These are phyloP conservation scores for Diaporthe sp. DNA, from an alignment of 2,329 filamentous ascomycete genomes.

Conservation along the genomic window DNA sequence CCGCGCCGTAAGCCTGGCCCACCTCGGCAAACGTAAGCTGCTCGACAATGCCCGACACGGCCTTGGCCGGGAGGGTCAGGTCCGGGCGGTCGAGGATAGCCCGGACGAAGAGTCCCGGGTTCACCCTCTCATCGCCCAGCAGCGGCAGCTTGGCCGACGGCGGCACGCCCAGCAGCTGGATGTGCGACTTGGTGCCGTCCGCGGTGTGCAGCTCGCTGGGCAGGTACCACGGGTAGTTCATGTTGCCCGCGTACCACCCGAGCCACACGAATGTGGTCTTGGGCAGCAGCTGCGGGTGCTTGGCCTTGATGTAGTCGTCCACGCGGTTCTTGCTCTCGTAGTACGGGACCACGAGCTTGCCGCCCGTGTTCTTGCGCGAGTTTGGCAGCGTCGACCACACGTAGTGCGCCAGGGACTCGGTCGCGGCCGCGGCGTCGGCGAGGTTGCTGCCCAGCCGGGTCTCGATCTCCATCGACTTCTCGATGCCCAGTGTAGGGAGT, in stretches of 20 bases:
- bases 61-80: constrained; percentile 13
- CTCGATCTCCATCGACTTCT: constrained; percentile 55
- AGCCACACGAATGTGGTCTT: constrained; percentile 59
- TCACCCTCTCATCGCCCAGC: neutral
- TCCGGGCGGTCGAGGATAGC: constrained; percentile 15
- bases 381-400: constrained; percentile 62
- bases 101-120: constrained; percentile 9
- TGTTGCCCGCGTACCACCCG: constrained; percentile 54
- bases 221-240: constrained; percentile 37
- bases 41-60: constrained; percentile 1
- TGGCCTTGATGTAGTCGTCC: constrained; percentile 56
- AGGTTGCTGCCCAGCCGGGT: constrained; percentile 57
- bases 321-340: constrained; percentile 59
- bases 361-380: constrained; percentile 48
- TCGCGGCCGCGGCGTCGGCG: constrained; percentile 56
- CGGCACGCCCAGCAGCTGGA: neutral
- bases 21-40: neutral
- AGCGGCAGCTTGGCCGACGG: neutral
- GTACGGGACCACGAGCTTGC: constrained; percentile 55
- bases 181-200: neutral
- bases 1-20: neutral
- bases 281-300: constrained; percentile 47
- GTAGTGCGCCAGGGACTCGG: constrained; percentile 57
- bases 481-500: constrained; percentile 48
- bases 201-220: constrained; percentile 6